A percentile compares a stretch with the other conserved stretches of the same genome.
These are phyloP conservation scores for Fusarium marasasianum DNA, from an alignment of 2,329 filamentous ascomycete species.

Conservation along the genomic window DNA sequence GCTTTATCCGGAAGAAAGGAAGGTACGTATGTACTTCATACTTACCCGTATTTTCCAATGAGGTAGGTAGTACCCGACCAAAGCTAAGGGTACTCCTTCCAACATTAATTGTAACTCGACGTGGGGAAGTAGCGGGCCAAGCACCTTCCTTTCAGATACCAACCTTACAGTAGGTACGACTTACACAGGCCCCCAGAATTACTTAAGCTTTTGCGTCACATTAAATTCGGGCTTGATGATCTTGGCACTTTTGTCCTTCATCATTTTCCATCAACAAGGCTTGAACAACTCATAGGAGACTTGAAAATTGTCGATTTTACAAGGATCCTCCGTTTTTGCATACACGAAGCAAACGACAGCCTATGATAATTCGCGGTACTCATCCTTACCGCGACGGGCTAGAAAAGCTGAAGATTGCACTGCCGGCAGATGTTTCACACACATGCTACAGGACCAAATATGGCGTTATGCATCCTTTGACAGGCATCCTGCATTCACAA, in stretches of 20 bases:
- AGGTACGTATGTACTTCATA: background rate
- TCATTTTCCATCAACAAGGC: background rate
- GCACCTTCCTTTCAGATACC: background rate
- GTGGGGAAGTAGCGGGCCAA: background rate
- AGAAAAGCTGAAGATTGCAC: conserved; percentile 39
- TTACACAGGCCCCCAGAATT: background rate
- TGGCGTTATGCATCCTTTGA: conserved; percentile 37
- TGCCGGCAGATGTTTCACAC: conserved; percentile 40
- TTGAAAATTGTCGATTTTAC: conserved; percentile 26
- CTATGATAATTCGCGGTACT: conserved; percentile 13
- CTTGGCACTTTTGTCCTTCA: conserved; percentile 17
- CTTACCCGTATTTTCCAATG: background rate
- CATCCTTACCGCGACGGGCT: conserved; percentile 28
- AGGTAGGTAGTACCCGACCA: background rate
- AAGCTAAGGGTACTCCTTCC: background rate
- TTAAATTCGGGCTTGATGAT: background rate
- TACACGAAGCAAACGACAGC: conserved; percentile 34
- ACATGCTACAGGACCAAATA: conserved; percentile 30
- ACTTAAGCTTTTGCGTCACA: background rate
- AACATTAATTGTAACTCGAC: background rate
- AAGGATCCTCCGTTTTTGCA: conserved; percentile 38
- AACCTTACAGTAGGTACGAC: background rate
- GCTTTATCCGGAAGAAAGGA: background rate
- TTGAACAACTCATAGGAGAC: conserved; percentile 14
- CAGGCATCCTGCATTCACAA: conserved; percentile 30